A percentile compares a stretch with the other conserved stretches of the same genome.
These are phyloP conservation scores for Lentinula guzmanii DNA, from an alignment of 768 basidiomycete species.

Conservation along the genomic window DNA sequence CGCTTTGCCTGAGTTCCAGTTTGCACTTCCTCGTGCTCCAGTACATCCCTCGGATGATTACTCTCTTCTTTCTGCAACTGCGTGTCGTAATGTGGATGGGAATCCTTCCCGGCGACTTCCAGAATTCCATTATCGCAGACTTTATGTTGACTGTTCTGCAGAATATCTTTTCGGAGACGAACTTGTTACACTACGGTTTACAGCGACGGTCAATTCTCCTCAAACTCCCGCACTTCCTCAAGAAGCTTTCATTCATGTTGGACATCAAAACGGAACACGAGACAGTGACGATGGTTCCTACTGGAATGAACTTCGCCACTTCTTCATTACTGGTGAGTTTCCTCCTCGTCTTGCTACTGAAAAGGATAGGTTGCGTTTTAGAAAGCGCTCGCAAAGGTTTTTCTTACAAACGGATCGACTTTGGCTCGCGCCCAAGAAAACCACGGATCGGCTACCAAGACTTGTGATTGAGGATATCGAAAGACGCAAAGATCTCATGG, in stretches of 20 bases:
- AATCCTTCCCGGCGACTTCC: not conserved
- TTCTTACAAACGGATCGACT: conserved; percentile 14
- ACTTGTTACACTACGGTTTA: not conserved
- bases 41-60: not conserved
- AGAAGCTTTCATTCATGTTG: not conserved
- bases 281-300: conserved; percentile 1
- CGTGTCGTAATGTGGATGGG: not conserved
- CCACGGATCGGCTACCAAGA: conserved; percentile 11
- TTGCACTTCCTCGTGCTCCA: not conserved
- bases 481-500: conserved; percentile 12
- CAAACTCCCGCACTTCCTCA: not conserved
- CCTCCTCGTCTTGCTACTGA: conserved; percentile 5
- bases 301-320: conserved; percentile 14
- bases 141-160: not conserved
- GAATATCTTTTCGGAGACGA: not conserved
- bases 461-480: conserved; percentile 15
- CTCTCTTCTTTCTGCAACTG: not conserved
- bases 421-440: conserved; percentile 11
- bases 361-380: conserved; percentile 1
- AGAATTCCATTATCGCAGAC: not conserved
- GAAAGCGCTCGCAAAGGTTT: conserved; percentile 8
- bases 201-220: not conserved
- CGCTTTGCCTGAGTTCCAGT: no score
- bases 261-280: not conserved
- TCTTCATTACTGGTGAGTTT: conserved; percentile 3